Percentiles rank a stretch among this genome's conserved stretches.
phyloP scores from a whole-genome alignment of 2,329 filamentous ascomycete genomes.

The Thielaviopsis ethacetica region DNA sequence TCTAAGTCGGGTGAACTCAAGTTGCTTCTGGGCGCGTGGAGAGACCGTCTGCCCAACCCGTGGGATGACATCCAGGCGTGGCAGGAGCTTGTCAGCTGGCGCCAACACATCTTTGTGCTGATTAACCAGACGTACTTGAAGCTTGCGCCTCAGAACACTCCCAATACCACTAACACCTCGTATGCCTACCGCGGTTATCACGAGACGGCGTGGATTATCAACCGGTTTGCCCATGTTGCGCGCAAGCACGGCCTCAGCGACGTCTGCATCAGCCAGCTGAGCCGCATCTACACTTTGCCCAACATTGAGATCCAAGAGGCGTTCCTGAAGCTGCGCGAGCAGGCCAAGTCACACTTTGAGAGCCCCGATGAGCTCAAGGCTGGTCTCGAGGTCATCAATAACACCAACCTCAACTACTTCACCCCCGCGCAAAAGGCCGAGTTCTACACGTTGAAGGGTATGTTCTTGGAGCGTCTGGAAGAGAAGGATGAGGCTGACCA shows the following conservation, averaged over 20 bases:
- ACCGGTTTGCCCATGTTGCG: constrained; percentile 92
- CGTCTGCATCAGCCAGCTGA: constrained; percentile 92
- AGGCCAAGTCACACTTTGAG: constrained; percentile 97
- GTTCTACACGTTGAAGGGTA: constrained; percentile 97
- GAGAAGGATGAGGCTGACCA: constrained; percentile 85
- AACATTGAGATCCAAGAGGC: constrained; percentile 99
- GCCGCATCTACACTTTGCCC: constrained; percentile 92
- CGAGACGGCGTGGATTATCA: constrained; percentile 99
- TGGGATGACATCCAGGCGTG: constrained; percentile 99
- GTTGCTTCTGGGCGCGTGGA: constrained; percentile 82
- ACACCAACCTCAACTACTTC: constrained; percentile 98
- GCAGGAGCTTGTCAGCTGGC: constrained; percentile 99
- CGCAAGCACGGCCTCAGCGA: constrained; percentile 93
- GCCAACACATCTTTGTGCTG: constrained; percentile 94
- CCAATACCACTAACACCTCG: constrained; percentile 74
- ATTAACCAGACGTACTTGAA: constrained; percentile 90
- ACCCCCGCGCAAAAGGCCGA: constrained; percentile 91
- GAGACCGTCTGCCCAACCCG: constrained; percentile 85
- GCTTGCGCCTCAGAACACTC: constrained; percentile 56
- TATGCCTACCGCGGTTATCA: constrained; percentile 96
- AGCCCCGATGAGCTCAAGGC: constrained; percentile 83
- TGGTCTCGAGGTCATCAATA: constrained; percentile 96
- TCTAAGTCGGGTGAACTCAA: constrained; percentile 93
- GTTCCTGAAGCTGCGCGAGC: constrained; percentile 94
- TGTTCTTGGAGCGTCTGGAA: constrained; percentile 91